These are phyloP conservation scores for Hemileccinum impolitum DNA, from an alignment of 768 basidiomycete genomes.

Conservation along the genomic window DNA sequence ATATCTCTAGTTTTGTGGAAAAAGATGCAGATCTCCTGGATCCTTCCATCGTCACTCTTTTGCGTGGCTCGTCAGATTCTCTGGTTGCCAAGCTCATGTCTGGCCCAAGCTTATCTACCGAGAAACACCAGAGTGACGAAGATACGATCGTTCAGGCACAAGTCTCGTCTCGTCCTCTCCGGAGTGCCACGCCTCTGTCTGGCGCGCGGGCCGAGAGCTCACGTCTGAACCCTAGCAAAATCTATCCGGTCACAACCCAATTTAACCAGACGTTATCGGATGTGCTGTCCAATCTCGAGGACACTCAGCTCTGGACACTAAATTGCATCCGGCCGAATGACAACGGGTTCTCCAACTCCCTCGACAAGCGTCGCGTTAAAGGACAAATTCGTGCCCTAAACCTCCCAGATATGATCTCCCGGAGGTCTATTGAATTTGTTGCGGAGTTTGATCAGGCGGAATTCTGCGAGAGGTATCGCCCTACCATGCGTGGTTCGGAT, in stretches of 20 bases:
- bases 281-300: constrained; percentile 44
- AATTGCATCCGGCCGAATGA: constrained; percentile 65
- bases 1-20: constrained; percentile 46
- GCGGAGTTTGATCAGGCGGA: constrained; percentile 45
- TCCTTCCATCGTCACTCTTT: constrained; percentile 50
- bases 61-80: constrained; percentile 48
- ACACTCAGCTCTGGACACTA: constrained; percentile 50
- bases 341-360: constrained; percentile 57
- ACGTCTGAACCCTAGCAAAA: constrained; percentile 47
- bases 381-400: constrained; percentile 52
- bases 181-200: constrained; percentile 41
- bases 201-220: constrained; percentile 32
- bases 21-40: constrained; percentile 53
- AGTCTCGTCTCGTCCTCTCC: constrained; percentile 55
- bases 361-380: constrained; percentile 62
- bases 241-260: constrained; percentile 59
- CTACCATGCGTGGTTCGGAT: constrained; percentile 46
- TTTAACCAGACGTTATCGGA: constrained; percentile 52
- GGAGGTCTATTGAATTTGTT: constrained; percentile 48
- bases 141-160: constrained; percentile 61
- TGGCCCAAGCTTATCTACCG: constrained; percentile 56
- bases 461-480: constrained; percentile 53
- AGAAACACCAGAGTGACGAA: constrained; percentile 55
- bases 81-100: constrained; percentile 61
- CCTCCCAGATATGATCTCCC: constrained; percentile 50